Percentiles rank a stretch among this genome's conserved stretches.
Evolutionary conservation across 768 basidiomycete genomes (phyloP).

Genomic region (Infundibulicybe gibba): DNA sequence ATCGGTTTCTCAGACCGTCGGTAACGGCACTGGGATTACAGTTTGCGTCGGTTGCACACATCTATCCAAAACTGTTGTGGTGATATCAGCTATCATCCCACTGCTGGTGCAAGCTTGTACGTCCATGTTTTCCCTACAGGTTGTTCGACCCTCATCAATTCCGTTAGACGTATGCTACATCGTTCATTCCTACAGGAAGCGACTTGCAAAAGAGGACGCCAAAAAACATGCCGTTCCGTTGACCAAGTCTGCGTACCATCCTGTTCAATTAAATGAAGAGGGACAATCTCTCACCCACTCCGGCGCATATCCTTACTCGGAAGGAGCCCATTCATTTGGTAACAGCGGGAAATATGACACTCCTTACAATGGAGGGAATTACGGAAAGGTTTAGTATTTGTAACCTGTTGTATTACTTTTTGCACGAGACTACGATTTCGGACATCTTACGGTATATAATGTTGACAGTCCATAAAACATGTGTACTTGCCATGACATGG

Average conservation of each 20-base stretch:
- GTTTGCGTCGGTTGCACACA: slow-evolving; percentile 24
- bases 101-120: slow-evolving; percentile 34
- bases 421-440: too few species aligned
- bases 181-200: slow-evolving; percentile 28
- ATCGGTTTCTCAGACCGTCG: slow-evolving; percentile 17
- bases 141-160: slow-evolving; percentile 1
- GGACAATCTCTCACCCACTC: too few species aligned
- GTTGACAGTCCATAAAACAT: too few species aligned
- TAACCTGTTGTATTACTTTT: too few species aligned
- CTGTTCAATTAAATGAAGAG: background rate
- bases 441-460: too few species aligned
- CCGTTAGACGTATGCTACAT: slow-evolving; percentile 34
- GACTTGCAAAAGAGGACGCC: slow-evolving; percentile 23
- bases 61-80: slow-evolving; percentile 22
- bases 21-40: slow-evolving; percentile 16
- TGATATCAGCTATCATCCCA: slow-evolving; percentile 30
- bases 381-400: too few species aligned
- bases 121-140: slow-evolving; percentile 9
- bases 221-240: slow-evolving; percentile 17
- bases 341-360: too few species aligned
- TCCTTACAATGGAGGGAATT: too few species aligned
- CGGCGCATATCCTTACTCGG: too few species aligned
- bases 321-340: too few species aligned
- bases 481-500: too few species aligned
- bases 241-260: slow-evolving; percentile 9